A percentile compares a stretch with the other conserved stretches of the same genome.
These are phyloP conservation scores for Penicillium sp. DNA, from an alignment of 2,329 filamentous ascomycete genomes.

Conservation along the genomic window DNA sequence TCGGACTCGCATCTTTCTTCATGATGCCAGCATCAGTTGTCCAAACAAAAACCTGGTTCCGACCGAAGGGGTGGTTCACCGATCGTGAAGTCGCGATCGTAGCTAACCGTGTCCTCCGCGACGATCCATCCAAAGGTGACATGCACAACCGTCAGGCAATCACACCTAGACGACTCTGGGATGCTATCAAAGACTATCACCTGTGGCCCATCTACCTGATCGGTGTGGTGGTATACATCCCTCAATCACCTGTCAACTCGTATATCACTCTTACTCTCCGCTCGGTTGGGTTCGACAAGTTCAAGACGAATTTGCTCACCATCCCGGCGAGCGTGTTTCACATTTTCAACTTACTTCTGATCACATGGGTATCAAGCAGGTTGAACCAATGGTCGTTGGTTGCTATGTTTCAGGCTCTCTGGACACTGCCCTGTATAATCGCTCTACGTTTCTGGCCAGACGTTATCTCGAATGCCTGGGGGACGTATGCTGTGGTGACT, in stretches of 20 bases:
- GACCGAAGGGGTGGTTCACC: slow-evolving; percentile 63
- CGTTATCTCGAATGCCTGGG: slow-evolving; percentile 51
- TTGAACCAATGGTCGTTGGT: slow-evolving; percentile 6
- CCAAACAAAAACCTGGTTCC: slow-evolving; percentile 60
- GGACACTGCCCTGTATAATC: slow-evolving; percentile 64
- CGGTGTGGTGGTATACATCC: slow-evolving; percentile 60
- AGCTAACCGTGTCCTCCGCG: slow-evolving; percentile 62
- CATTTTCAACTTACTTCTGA: slow-evolving; percentile 8
- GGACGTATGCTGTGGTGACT: slow-evolving; percentile 56
- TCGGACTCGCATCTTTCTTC: slow-evolving; percentile 59
- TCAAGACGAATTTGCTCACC: slow-evolving; percentile 66
- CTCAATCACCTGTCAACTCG: slow-evolving; percentile 52
- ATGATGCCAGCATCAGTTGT: slow-evolving; percentile 60
- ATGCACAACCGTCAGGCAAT: slow-evolving; percentile 67
- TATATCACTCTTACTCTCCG: slow-evolving; percentile 66
- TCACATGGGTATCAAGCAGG: slow-evolving; percentile 9
- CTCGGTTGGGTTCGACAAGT: slow-evolving; percentile 62
- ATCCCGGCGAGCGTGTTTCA: slow-evolving; percentile 45
- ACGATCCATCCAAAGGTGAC: slow-evolving; percentile 61
- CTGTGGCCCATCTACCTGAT: slow-evolving; percentile 62
- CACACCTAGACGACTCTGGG: slow-evolving; percentile 41
- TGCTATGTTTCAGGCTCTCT: slow-evolving; percentile 42
- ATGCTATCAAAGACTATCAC: slow-evolving; percentile 62
- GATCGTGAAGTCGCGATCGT: slow-evolving; percentile 65
- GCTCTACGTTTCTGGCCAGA: slow-evolving; percentile 54